phyloP scores from a whole-genome alignment of 2,329 filamentous ascomycete species.

The Xylariomycetidae sp. region DNA sequence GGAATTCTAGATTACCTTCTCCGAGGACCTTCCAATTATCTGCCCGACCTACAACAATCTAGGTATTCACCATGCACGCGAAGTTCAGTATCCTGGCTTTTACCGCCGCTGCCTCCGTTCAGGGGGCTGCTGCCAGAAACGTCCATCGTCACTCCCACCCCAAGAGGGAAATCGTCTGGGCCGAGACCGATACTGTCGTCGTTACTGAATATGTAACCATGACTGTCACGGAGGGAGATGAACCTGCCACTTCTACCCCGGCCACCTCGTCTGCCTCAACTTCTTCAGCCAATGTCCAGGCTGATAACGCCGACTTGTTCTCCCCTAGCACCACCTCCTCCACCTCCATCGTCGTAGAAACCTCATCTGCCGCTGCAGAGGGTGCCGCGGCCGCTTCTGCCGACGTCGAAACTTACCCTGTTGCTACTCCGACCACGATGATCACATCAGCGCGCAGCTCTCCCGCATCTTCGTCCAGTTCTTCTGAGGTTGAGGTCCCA shows the following conservation, averaged over 20 bases:
- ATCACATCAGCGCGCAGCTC: constrained; percentile 16
- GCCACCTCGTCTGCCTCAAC: constrained; percentile 2
- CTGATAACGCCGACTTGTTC: too few relatives aligned
- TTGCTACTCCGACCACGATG: constrained; percentile 19
- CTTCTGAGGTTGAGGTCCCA: neutral
- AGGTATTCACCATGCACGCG: constrained; percentile 21
- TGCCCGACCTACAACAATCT: constrained; percentile 1
- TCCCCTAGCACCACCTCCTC: constrained; percentile 4
- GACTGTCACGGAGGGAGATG: constrained; percentile 20
- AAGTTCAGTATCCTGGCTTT: constrained; percentile 27
- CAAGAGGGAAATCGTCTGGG: constrained; percentile 24
- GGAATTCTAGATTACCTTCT: too few relatives aligned
- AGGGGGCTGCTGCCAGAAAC: constrained; percentile 19
- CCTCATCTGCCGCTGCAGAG: constrained; percentile 6
- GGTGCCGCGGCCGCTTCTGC: too few relatives aligned
- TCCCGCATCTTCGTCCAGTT: too few relatives aligned
- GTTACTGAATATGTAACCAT: constrained; percentile 25
- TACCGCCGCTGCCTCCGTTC: constrained; percentile 23
- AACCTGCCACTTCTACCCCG: constrained; percentile 8
- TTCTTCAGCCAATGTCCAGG: constrained; percentile 5
- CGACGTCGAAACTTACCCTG: too few relatives aligned
- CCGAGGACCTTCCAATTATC: too few relatives aligned
- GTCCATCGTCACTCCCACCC: constrained; percentile 24
- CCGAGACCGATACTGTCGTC: constrained; percentile 24
- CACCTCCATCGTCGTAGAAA: constrained; percentile 6